Conservation (phyloP, 345 rosid species). For the Arabidopsis suecica region DNA sequence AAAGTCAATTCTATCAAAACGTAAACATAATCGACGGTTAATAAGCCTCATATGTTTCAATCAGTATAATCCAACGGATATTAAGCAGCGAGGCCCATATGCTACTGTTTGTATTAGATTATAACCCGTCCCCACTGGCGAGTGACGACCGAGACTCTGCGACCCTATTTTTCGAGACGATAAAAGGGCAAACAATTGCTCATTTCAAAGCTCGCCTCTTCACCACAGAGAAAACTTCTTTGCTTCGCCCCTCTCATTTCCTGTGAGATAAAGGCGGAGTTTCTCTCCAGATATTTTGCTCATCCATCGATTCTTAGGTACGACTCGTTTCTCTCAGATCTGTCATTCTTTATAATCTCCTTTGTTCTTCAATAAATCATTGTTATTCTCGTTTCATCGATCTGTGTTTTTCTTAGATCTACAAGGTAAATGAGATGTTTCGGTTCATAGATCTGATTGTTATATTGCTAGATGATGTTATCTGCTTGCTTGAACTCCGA, state of each 20-base stretch:
- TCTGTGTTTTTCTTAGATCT: conserved; percentile 26
- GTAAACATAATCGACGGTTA: conserved; percentile 14
- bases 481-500: neutral
- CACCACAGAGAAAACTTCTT: conserved; percentile 20
- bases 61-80: conserved; percentile 20
- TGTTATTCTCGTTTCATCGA: neutral
- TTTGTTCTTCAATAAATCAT: neutral
- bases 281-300: conserved; percentile 32
- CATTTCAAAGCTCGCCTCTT: conserved; percentile 45
- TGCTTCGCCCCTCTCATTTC: conserved; percentile 34
- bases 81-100: neutral
- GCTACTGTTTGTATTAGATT: neutral
- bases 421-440: conserved; percentile 2
- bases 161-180: conserved; percentile 42
- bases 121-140: conserved; percentile 8
- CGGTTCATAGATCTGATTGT: conserved; percentile 4
- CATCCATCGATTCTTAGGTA: conserved; percentile 35
- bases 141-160: conserved; percentile 15
- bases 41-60: accelerated
- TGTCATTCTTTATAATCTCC: conserved; percentile 4
- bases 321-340: conserved; percentile 40
- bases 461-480: neutral
- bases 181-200: conserved; percentile 33
- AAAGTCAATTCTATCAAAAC: neutral
- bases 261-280: conserved; percentile 49